Evolutionary conservation across 345 rosid genomes (phyloP), one percentile per base, ranked within the genome.

Genomic region (Hirschfeldia incana): DNA sequence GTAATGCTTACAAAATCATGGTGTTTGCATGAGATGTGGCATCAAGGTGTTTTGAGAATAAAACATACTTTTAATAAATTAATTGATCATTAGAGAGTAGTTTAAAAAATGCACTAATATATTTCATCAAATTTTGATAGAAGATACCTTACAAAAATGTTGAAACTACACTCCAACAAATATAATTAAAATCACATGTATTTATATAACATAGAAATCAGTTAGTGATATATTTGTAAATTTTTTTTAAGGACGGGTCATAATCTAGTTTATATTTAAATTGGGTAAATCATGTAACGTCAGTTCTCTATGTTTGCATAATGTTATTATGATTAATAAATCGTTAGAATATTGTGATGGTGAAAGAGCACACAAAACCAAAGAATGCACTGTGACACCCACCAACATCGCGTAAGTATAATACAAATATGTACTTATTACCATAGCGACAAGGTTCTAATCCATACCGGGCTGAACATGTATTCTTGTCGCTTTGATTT

Each of bases 371-470:
- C 76, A 75, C 76, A 75, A 76, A 69, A 76, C 80, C 76, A 80
- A 80, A 76, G 80, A 81, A 81, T 81, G 80, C 76, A 81, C 80
- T 81, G 77, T 81, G 70, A 76, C 80, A 81, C 80, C 69, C 65
- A 81, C 83, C 73, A 81, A 70, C 73, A 59, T 81, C 67, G 70
- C 55, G 75, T 74, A 80, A 74, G 79, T 74, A 69, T 69, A 42
- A 73, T 60, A 10, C 79, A 75, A 75, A 63, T 49, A 65, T 71
- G 80, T 81, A 76, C 83, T 76, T 65, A 76, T 76, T 65, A 76
- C 79, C 79, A 74, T 37, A 80, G 74, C 80, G 77, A 75, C 73
- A 75, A 75, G 60, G 44, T 57, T 70, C 76, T 72, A 75, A 75
- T 62, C 74, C 61, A 74, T 69, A 79, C 75, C 78, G 34, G 82